A percentile compares a stretch with the other conserved stretches of the same genome.
Evolutionary conservation across 2,329 filamentous ascomycete species (phyloP).

Genomic region (Alternaria arborescens): DNA sequence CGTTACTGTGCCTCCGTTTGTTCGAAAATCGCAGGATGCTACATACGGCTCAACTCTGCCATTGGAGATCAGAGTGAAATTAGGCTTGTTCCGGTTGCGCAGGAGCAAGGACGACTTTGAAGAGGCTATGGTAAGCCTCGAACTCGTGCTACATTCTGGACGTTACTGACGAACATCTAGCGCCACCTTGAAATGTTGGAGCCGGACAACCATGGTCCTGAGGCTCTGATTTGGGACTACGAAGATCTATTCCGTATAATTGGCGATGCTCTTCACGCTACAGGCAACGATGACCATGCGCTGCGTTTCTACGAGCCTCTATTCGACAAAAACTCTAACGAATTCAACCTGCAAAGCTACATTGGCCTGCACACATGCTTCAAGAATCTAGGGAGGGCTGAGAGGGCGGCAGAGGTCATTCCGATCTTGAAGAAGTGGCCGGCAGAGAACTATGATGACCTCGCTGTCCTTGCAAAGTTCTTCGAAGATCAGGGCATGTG

Average conservation of each 20-base stretch:
- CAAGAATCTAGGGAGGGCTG: constrained; percentile 67
- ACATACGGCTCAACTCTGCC: constrained; percentile 79
- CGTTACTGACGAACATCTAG: constrained; percentile 43
- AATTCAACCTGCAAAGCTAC: constrained; percentile 42
- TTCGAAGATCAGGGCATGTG: constrained; percentile 74
- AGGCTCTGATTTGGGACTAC: constrained; percentile 68
- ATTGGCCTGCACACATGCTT: constrained; percentile 67
- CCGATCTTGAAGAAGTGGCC: constrained; percentile 77
- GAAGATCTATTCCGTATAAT: constrained; percentile 81
- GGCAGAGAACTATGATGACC: constrained; percentile 75
- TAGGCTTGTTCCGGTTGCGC: constrained; percentile 83
- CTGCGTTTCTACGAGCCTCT: constrained; percentile 66
- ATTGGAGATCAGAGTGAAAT: constrained; percentile 80
- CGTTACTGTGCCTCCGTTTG: constrained; percentile 67
- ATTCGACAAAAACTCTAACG: constrained; percentile 28
- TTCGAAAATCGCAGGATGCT: constrained; percentile 61
- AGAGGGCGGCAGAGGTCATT: constrained; percentile 80
- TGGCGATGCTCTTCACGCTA: constrained; percentile 65
- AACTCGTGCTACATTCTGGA: constrained; percentile 60
- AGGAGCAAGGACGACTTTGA: constrained; percentile 67
- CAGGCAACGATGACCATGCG: constrained; percentile 62
- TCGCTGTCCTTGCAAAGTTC: constrained; percentile 81
- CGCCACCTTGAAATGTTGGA: constrained; percentile 69
- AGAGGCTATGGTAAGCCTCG: constrained; percentile 75
- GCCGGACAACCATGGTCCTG: constrained; percentile 64